These are phyloP conservation scores for Cochlearia excelsa DNA, from an alignment of 345 rosid genomes.

Conservation along the genomic window DNA sequence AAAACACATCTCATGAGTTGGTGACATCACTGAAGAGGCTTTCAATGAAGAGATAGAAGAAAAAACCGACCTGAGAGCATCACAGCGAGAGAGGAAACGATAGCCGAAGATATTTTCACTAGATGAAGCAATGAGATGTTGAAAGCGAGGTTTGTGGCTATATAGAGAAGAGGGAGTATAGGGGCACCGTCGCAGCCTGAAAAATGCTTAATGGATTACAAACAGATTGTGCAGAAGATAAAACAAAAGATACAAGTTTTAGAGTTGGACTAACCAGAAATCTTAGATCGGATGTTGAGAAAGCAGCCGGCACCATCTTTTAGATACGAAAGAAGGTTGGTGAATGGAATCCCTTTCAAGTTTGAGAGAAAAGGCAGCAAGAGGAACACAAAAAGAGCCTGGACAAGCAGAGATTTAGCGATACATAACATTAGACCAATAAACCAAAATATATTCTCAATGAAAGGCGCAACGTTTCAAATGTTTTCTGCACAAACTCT, in stretches of 20 bases:
- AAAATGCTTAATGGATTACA: constrained; percentile 18
- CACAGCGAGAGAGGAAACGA: constrained; percentile 65
- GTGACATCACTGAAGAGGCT: constrained; percentile 9
- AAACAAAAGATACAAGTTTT: not conserved
- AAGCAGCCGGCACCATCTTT: constrained; percentile 85
- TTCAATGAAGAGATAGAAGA: constrained; percentile 21
- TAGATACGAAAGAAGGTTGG: constrained; percentile 59
- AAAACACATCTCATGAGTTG: not conserved
- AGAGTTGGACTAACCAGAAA: constrained; percentile 46
- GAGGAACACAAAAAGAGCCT: constrained; percentile 86
- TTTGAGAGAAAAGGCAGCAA: constrained; percentile 72
- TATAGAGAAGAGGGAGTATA: constrained; percentile 67
- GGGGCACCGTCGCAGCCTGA: constrained; percentile 81
- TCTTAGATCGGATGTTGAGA: constrained; percentile 52
- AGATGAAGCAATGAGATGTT: constrained; percentile 71
- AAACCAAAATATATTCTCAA: not conserved
- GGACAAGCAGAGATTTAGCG: constrained; percentile 23
- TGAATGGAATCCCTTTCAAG: constrained; percentile 75
- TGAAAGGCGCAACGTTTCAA: constrained; percentile 12
- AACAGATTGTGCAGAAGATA: not conserved
- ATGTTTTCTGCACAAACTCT: constrained; percentile 2
- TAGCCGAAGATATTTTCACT: constrained; percentile 68
- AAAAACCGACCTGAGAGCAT: constrained; percentile 58
- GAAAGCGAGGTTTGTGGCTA: constrained; percentile 64
- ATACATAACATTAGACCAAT: not conserved